Conservation (phyloP, 495 filamentous ascomycete genomes). For the Aspergillus cavernicola region DNA sequence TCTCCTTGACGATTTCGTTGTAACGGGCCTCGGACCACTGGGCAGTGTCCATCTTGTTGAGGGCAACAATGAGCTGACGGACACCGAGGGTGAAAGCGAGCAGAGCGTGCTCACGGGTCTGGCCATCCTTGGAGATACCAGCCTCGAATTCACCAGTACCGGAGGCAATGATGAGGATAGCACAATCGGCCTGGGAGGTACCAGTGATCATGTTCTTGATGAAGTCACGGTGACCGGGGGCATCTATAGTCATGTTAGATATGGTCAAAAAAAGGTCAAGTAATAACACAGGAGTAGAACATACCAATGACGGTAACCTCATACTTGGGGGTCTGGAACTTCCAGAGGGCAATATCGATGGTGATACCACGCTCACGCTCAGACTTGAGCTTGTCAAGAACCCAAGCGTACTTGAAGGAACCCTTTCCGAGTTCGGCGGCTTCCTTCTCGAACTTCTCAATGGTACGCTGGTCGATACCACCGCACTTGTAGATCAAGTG, state of each 20-base stretch:
- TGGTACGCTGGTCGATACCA: slow-evolving; percentile 99
- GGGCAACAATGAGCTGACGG: slow-evolving; percentile 99
- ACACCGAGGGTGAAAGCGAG: slow-evolving; percentile 99
- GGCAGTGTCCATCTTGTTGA: slow-evolving; percentile 99
- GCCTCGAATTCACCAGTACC: slow-evolving; percentile 99
- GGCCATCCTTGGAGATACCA: slow-evolving; percentile 99
- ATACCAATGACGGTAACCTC: slow-evolving; percentile 98
- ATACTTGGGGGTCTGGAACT: slow-evolving; percentile 99
- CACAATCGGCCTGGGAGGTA: slow-evolving; percentile 99
- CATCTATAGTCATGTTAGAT: slow-evolving; percentile 57
- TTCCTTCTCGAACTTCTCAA: slow-evolving; percentile 99
- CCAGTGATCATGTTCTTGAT: slow-evolving; percentile 99
- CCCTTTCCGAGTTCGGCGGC: slow-evolving; percentile 99
- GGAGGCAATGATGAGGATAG: slow-evolving; percentile 99
- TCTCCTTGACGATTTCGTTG: slow-evolving; percentile 99
- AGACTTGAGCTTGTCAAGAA: slow-evolving; percentile 99
- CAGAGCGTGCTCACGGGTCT: slow-evolving; percentile 99
- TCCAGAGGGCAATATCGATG: slow-evolving; percentile 99
- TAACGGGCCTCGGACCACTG: slow-evolving; percentile 95
- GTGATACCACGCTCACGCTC: slow-evolving; percentile 99
- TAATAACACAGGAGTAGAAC: slow-evolving; percentile 26
- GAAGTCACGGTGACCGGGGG: slow-evolving; percentile 99
- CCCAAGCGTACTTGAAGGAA: slow-evolving; percentile 99
- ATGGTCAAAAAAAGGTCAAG: neutral
- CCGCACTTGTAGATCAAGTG: slow-evolving; percentile 99